Evolutionary conservation across 2,329 filamentous ascomycete species (phyloP).

Genomic region (Didymella keratinophila): DNA sequence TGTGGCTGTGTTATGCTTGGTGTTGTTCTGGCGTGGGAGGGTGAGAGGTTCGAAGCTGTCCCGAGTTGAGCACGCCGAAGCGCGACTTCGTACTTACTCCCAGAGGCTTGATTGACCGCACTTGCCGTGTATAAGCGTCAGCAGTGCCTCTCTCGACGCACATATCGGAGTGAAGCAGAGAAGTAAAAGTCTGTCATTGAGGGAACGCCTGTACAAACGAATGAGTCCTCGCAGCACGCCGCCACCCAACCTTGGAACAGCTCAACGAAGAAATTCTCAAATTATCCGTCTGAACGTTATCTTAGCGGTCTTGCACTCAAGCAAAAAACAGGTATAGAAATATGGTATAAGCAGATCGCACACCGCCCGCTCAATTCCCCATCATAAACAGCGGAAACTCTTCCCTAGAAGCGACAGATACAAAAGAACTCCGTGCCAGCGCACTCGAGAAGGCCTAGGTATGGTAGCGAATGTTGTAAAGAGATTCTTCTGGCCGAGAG

Average conservation of each 20-base stretch:
- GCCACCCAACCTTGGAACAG: neutral
- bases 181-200: neutral
- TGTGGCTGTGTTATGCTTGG: neutral
- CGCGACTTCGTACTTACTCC: neutral
- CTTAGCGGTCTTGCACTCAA: neutral
- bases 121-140: neutral
- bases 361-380: neutral
- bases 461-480: conserved; percentile 15
- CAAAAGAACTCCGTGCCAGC: conserved; percentile 10
- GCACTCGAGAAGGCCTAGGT: neutral
- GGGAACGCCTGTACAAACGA: neutral
- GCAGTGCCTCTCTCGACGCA: neutral
- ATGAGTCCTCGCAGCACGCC: neutral
- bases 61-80: neutral
- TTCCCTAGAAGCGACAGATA: conserved; percentile 6
- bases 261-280: neutral
- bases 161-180: neutral
- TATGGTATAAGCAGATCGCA: conserved; percentile 12
- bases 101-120: neutral
- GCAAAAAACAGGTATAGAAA: conserved; percentile 7
- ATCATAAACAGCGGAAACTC: conserved; percentile 1
- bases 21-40: too few relatives aligned
- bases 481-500: neutral
- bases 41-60: too few relatives aligned
- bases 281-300: conserved; percentile 12